A percentile compares a stretch with the other conserved stretches of the same genome.
Conservation (phyloP, 2,329 filamentous ascomycete species). For the Pseudogymnoascus sp. region DNA sequence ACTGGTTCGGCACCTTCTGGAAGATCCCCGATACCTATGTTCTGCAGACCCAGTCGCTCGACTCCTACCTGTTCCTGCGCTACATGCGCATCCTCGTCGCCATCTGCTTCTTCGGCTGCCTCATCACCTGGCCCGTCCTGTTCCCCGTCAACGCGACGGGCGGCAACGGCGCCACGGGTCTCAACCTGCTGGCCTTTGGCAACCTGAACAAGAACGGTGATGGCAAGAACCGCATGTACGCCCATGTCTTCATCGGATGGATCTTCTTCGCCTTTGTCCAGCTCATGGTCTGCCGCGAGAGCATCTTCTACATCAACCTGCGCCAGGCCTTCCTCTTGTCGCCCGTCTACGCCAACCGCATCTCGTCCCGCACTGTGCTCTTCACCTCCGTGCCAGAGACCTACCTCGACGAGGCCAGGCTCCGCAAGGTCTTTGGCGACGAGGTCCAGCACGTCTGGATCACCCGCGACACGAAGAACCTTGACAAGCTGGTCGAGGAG, state of each 20-base stretch:
- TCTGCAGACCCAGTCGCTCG: conserved; percentile 83
- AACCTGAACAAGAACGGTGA: conserved; percentile 56
- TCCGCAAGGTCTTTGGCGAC: conserved; percentile 74
- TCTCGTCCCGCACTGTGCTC: conserved; percentile 85
- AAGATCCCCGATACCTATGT: conserved; percentile 67
- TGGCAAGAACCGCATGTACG: conserved; percentile 54
- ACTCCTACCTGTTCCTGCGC: conserved; percentile 84
- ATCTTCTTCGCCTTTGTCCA: conserved; percentile 82
- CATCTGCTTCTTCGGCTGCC: conserved; percentile 75
- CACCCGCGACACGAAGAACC: conserved; percentile 63
- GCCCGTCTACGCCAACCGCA: conserved; percentile 72
- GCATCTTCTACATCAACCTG: conserved; percentile 85
- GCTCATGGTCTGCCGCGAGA: conserved; percentile 79
- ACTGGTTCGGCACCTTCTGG: conserved; percentile 63
- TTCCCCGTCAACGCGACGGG: conserved; percentile 83
- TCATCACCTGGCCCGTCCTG: conserved; percentile 80
- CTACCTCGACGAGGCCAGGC: conserved; percentile 68
- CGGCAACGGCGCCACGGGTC: conserved; percentile 52
- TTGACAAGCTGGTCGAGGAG: conserved; percentile 74
- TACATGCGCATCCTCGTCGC: conserved; percentile 73
- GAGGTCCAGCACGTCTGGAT: conserved; percentile 82
- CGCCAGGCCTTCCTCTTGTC: conserved; percentile 88
- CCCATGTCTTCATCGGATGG: conserved; percentile 74
- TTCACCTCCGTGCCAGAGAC: conserved; percentile 75
- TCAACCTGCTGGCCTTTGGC: conserved; percentile 71